Evolutionary conservation across 805 yeast genomes (phyloP), one percentile per base, ranked within the genome.

Genomic region (Zygosaccharomyces lentus): DNA sequence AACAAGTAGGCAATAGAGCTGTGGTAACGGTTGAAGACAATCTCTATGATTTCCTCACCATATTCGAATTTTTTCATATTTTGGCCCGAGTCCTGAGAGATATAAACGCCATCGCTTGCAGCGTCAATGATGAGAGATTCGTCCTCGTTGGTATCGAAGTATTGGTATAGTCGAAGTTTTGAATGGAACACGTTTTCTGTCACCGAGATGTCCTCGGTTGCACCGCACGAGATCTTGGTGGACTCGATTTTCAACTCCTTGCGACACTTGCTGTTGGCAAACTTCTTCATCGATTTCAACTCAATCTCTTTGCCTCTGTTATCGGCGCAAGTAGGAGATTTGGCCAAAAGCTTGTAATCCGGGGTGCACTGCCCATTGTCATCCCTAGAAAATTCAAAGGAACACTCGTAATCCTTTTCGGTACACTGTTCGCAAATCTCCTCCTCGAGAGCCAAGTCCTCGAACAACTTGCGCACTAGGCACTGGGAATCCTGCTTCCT

Each of bases 41-140:
- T 71, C n/a, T 76, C 77, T 5, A 73, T 49, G 41, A 84, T 70
- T 9, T 49, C 41, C 17, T 49, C 53, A 12, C 58, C 57, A 35
- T 57, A 51, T 1, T 71, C 67, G 16, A 78, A 62, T 40, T 58
- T 60, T 21, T 62, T 64, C 67, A 85, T 78, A 1, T 60, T 56
- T 3, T 65, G 57, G 10, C 91, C 91, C 34, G 85, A 85, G 61
- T 88, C 81, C 55, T 76, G 82, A 0, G 96, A 85, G 6, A 87
- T 74, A 55, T 70, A 83, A 2, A 81, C 75, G 4, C 69, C 68
- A 37, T 76, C 71, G 9, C 72, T 68, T 21, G 67, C 61, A 0
- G 91, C 83, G 40, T 78, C 67, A 6, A 86, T 66, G 12, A 91
- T 59, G 6, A 91, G 61, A 0, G 89, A 77, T 58, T 85, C 90